Conservation (phyloP, 2,329 filamentous ascomycete species). For the Ploettnerulaceae sp. region DNA sequence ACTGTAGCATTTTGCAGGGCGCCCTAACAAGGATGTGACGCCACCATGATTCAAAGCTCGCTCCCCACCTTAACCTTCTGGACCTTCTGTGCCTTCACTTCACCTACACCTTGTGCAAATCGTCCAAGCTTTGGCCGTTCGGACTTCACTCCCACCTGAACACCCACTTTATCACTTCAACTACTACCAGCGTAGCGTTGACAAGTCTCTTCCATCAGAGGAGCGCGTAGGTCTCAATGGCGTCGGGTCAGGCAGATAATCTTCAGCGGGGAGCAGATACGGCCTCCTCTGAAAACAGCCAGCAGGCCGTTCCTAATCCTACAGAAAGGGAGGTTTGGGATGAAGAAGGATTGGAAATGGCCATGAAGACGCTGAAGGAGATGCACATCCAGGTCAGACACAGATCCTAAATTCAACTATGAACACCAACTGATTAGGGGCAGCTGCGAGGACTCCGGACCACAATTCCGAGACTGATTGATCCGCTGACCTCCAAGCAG, state of each 20-base stretch:
- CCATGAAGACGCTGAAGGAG: slow-evolving; percentile 33
- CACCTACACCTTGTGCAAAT: neutral
- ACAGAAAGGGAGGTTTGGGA: slow-evolving; percentile 31
- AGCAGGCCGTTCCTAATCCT: neutral
- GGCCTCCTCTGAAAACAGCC: slow-evolving; percentile 1
- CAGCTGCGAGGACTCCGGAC: slow-evolving; percentile 46
- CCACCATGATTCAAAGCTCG: neutral
- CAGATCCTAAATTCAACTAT: neutral
- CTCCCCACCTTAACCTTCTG: neutral
- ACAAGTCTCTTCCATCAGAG: neutral
- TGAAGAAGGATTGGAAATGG: slow-evolving; percentile 31
- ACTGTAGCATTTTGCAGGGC: too few relatives aligned
- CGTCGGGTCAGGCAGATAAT: neutral
- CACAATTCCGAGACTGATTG: slow-evolving; percentile 46
- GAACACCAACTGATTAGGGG: neutral
- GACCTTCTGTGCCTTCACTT: neutral
- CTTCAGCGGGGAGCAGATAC: neutral
- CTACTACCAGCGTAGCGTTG: too few relatives aligned
- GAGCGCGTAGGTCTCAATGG: neutral
- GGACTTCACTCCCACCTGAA: neutral
- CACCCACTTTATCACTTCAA: too few relatives aligned
- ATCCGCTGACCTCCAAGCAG: slow-evolving; percentile 47
- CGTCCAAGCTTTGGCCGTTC: neutral
- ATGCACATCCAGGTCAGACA: slow-evolving; percentile 35
- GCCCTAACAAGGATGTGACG: neutral